phyloP scores from a whole-genome alignment of 2,329 filamentous ascomycete genomes.

The Diaporthe velutina region DNA sequence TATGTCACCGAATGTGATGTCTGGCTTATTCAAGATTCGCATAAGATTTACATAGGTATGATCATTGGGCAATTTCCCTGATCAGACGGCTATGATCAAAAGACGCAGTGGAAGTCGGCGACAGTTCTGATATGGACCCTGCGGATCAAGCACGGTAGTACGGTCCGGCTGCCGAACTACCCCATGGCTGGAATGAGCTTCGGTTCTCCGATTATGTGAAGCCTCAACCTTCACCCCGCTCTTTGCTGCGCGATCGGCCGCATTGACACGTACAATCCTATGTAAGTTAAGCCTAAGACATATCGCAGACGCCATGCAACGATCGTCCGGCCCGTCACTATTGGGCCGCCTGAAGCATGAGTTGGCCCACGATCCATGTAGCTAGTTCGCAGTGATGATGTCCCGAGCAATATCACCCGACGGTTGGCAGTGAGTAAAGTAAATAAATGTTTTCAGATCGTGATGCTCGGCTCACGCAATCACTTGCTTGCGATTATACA shows the following conservation, averaged over 20 bases:
- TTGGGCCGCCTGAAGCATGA: slow-evolving; percentile 16
- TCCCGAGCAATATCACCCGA: slow-evolving; percentile 29
- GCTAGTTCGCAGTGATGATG: slow-evolving; percentile 35
- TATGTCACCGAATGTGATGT: not conserved
- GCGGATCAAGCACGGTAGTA: not conserved
- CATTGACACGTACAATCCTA: not conserved
- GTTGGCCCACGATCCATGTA: not conserved
- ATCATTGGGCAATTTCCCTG: too few species aligned
- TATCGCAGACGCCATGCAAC: not conserved
- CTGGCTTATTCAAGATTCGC: not conserved
- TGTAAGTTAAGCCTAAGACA: not conserved
- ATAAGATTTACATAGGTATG: not conserved
- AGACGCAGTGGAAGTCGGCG: not conserved
- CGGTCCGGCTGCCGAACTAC: slow-evolving; percentile 25
- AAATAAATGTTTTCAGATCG: not conserved
- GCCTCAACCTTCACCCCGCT: slow-evolving; percentile 8
- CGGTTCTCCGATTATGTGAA: slow-evolving; percentile 12
- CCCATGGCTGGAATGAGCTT: not conserved
- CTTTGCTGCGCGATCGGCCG: slow-evolving; percentile 14
- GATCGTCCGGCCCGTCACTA: slow-evolving; percentile 2
- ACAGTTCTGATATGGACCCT: not conserved
- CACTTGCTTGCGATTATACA: not conserved
- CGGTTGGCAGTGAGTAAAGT: not conserved
- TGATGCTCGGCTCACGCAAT: not conserved
- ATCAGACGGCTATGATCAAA: not conserved